Conservation (phyloP, 495 filamentous ascomycete genomes). For the Penicillium coprophilum region DNA sequence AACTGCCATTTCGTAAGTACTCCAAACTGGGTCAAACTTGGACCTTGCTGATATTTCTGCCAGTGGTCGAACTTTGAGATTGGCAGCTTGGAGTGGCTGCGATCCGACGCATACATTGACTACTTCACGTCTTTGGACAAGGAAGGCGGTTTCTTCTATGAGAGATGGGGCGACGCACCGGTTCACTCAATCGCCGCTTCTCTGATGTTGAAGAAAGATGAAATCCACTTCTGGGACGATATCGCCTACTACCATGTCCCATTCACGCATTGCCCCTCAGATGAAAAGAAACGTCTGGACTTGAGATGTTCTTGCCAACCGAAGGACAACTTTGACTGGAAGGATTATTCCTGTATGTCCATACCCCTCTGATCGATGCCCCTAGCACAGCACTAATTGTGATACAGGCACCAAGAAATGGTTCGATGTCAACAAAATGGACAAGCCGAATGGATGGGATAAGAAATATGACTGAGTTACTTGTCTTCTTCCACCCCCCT, state of each 20-base stretch:
- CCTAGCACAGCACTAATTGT: conserved; percentile 6
- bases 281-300: conserved; percentile 74
- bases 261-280: conserved; percentile 94
- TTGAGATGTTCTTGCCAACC: conserved; percentile 93
- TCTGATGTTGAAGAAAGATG: conserved; percentile 80
- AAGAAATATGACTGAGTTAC: conserved; percentile 52
- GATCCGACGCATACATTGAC: conserved; percentile 75
- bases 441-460: conserved; percentile 81
- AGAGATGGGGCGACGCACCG: conserved; percentile 88
- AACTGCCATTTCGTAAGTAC: conserved; percentile 89
- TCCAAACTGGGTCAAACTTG: not conserved
- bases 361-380: not conserved
- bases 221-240: conserved; percentile 98
- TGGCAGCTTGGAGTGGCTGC: conserved; percentile 79
- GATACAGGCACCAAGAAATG: conserved; percentile 70
- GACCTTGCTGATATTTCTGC: conserved; percentile 5
- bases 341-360: conserved; percentile 85
- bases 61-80: conserved; percentile 95
- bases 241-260: conserved; percentile 99
- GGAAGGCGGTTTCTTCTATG: conserved; percentile 91
- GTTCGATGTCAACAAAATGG: conserved; percentile 75
- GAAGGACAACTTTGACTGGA: conserved; percentile 98
- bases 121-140: conserved; percentile 77
- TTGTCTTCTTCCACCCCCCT: conserved; percentile 24
- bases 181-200: conserved; percentile 93